These are phyloP conservation scores for Ustulina deusta DNA, from an alignment of 2,329 filamentous ascomycete species.

Conservation along the genomic window DNA sequence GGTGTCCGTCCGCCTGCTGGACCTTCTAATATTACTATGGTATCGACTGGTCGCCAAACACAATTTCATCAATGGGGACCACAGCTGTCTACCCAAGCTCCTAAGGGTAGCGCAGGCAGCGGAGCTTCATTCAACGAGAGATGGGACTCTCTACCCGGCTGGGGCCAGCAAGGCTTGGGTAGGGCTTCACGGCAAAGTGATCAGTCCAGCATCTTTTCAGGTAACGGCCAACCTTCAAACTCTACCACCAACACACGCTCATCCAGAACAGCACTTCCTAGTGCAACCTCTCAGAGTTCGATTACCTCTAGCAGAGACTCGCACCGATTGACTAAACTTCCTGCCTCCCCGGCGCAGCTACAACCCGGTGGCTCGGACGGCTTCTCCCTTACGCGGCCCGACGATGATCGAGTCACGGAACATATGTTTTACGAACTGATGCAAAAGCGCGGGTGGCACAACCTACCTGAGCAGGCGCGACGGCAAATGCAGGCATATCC, in stretches of 20 bases:
- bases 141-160: constrained; percentile 66
- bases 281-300: constrained; percentile 68
- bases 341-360: constrained; percentile 51
- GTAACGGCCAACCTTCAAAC: constrained; percentile 62
- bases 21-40: constrained; percentile 75
- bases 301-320: constrained; percentile 66
- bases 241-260: constrained; percentile 57
- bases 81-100: constrained; percentile 35
- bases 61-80: constrained; percentile 84
- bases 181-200: constrained; percentile 56
- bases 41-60: constrained; percentile 76
- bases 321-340: constrained; percentile 68
- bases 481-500: constrained; percentile 97
- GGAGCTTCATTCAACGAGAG: constrained; percentile 66
- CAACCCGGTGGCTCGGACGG: constrained; percentile 58
- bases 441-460: constrained; percentile 98
- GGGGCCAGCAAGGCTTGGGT: constrained; percentile 44
- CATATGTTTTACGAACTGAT: constrained; percentile 93
- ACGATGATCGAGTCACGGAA: constrained; percentile 86
- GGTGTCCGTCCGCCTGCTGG: constrained; percentile 71
- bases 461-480: constrained; percentile 91
- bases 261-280: constrained; percentile 64
- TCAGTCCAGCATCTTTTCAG: constrained; percentile 68
- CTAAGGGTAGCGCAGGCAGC: constrained; percentile 65
- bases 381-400: constrained; percentile 76